Base-by-base conservation (phyloP, 2,329 filamentous ascomycete genomes). In the Lecanicillium sp. region DNA sequence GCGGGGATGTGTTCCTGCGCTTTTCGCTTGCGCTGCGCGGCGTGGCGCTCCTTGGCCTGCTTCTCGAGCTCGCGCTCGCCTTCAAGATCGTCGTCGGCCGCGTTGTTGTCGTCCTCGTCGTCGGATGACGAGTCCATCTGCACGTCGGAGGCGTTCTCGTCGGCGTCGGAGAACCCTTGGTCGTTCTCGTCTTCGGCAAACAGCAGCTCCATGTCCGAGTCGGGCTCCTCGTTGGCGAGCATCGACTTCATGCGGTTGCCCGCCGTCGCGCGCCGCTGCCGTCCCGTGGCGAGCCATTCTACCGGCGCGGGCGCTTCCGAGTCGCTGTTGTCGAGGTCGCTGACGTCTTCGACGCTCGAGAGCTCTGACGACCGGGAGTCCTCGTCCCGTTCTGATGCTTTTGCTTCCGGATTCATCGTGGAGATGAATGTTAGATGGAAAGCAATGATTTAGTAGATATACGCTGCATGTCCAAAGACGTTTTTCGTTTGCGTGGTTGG, bases 41-140 rank as follows among this genome's bases (percentile, higher is more conserved):
- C 61, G 50, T 69, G 76, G 50, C 83, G 82, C 43, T 76, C 78
- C 49, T 79, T 81, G 42, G 83, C 87, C 50, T 84, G 77, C 46
- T 77, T 81, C 61, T 92, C 80, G 39, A 98, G 60, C 61, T 94
- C 87, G 52, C 81, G 84, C 63, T 98, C 92, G 25, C 92, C 92
- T 41, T 87, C 85, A 4, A 92, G 60, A 30, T 94, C 87, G 48
- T 92, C 73, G 19, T 56, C 58, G 39, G 60, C 63, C 28, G 64
- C 60, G 42, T 82, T 70, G 17, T 51, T 48, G 42, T 87, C 82
- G 44, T 94, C 87, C 35, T 92, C 87, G 33, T 88, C 84, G 46
- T 87, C 84, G 0, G 80, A 86, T 0, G 87, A 94, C 12, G 84
- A 89, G 52, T 94, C 87, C 68, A 96, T 82, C 33, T 86, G 81